A percentile compares a stretch with the other conserved stretches of the same genome.
phyloP scores from a whole-genome alignment of 495 filamentous ascomycete genomes.

The Staphylotrichum longicolle region DNA sequence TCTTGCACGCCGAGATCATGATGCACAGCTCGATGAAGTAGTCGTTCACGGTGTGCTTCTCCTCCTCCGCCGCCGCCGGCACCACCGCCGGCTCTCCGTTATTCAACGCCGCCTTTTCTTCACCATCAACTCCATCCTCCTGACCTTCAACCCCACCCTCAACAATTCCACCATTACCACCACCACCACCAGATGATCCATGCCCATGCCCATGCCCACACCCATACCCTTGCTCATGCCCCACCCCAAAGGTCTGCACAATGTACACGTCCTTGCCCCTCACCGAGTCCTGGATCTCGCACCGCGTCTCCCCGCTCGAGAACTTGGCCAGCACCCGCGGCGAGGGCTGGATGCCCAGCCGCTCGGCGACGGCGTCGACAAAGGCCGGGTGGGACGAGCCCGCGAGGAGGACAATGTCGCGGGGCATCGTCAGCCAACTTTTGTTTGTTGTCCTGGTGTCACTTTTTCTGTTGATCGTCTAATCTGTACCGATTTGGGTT shows the following conservation, averaged over 20 bases:
- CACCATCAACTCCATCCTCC: too few relatives aligned
- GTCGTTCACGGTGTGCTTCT: slow-evolving; percentile 74
- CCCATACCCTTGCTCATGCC: slow-evolving; percentile 39
- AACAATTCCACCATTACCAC: slow-evolving; percentile 45
- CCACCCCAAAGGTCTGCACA: slow-evolving; percentile 64
- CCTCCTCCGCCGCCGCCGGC: neutral
- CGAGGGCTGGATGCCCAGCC: slow-evolving; percentile 79
- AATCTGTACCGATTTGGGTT: neutral
- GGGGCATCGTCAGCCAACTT: slow-evolving; percentile 59
- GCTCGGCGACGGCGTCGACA: slow-evolving; percentile 77
- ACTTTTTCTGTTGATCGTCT: neutral
- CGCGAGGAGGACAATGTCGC: slow-evolving; percentile 91
- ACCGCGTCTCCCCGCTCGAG: slow-evolving; percentile 87
- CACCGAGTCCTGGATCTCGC: slow-evolving; percentile 93
- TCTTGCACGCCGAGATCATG: slow-evolving; percentile 96
- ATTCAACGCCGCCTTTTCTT: too few relatives aligned
- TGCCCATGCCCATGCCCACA: slow-evolving; percentile 27
- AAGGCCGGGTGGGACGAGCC: slow-evolving; percentile 90
- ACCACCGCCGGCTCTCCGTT: too few relatives aligned
- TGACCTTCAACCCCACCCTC: too few relatives aligned
- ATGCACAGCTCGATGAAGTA: slow-evolving; percentile 94
- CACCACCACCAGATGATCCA: neutral
- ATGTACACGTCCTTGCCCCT: slow-evolving; percentile 98
- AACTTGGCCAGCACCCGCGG: slow-evolving; percentile 87
- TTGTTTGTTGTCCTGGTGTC: neutral